Evolutionary conservation across 78 protist species (phyloP), one percentile per base, ranked within the genome.

Genomic region (Dictyostelium brefeldianum): DNA sequence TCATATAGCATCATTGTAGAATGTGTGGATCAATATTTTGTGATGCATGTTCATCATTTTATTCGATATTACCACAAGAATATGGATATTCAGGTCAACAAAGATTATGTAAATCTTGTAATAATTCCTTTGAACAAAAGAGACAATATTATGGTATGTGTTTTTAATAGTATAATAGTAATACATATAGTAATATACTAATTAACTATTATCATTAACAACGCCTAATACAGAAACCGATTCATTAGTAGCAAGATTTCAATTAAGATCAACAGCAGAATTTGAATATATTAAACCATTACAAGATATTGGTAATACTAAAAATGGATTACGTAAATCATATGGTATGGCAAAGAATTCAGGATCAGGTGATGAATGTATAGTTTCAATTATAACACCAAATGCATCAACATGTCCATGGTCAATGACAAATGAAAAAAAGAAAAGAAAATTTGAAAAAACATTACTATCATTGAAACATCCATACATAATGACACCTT

Each of bases 1-100:
- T n/a, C n/a, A n/a, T n/a, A n/a, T n/a, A 85, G 92, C 92, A 87
- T 87, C 92, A 87, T 47, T 87, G 92, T 64, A 56, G 92, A 31
- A 77, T 47, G 51, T 87, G 92, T 87, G 92, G 92, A 50, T 29
- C 43, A 47, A 77, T 87, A 3, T 87, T 87, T 87, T 87, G 92
- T 64, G 92, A 87, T 87, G 50, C 92, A 77, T 87, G 92, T 51
- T 87, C 92, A 54, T 57, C 53, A 46, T 51, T 36, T 64, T 87
- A 87, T 64, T 57, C 92, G 27, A 50, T 87, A 20, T 71, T 87
- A 50, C 92, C 92, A 77, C 1, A 77, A 9, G 92, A 87, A 64
- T 77, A 50, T 59, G 92, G 92, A 17, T 87, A 87, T 50, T 27
- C 83, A 27, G 92, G 92, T 57, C 84, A 41, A 64, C 92, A 87